Base-by-base conservation (phyloP, 139 green algal species). In the Coelastrella sp. region DNA sequence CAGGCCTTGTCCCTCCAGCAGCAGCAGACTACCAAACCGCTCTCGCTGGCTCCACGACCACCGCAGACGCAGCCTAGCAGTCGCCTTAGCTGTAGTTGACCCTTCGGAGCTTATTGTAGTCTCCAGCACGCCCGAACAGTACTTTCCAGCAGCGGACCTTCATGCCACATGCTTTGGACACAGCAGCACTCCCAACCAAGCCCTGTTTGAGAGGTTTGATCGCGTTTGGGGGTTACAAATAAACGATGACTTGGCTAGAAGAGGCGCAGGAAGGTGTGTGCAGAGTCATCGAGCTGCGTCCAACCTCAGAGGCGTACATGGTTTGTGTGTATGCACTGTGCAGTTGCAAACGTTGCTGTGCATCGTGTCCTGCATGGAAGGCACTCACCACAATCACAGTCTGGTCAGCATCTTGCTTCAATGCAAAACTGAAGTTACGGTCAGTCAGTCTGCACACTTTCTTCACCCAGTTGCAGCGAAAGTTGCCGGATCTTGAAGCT, bases 211-310 rank as follows among this genome's bases (percentile, higher is more conserved):
- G n/a, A 60, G 85, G 10, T 89, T 89, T 83, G 85, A 89, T 17
- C 85, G 85, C 17, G 5, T 89, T 5, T 89, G 71, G 73, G 85
- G 71, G 56, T 54, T 89, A 56, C 85, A 89, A 16, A 89, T 89
- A 47, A 89, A 89, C 56, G 85, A 89, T 47, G 57, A 89, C 71
- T 73, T 89, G 10, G 73, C 54, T 6, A 20, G 47, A 23, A 71
- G 57, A 20, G 85, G 85, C n/a, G 85, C 19, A 5, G 85, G 85
- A 56, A 81, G 60, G 85, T 89, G 58, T 2, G 65, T 80, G 82
- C 22, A 61, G 64, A 59, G 59, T 13, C 57, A 47, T 47, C 17
- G 19, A 23, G 10, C 47, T 71, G 57, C 17, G 32, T 47, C 32
- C 32, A 47, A 1, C 32, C 32, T 47, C 32, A 47, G 0, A 47